These are phyloP conservation scores for Stagonosporopsis rhizophila DNA, from an alignment of 2,329 filamentous ascomycete species.

Conservation along the genomic window DNA sequence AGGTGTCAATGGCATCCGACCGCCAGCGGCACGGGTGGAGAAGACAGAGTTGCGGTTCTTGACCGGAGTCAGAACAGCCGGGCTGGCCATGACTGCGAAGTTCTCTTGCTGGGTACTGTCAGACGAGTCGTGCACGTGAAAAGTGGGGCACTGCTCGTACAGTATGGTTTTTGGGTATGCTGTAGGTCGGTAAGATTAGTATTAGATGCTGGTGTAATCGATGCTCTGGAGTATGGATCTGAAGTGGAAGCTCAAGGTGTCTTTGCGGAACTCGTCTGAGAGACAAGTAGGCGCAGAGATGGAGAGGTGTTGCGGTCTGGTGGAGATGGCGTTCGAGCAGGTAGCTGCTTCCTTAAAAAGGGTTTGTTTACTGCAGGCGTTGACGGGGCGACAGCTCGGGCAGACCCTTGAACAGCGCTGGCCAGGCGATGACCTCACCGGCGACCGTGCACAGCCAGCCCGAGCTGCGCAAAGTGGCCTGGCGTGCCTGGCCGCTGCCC, in stretches of 20 bases:
- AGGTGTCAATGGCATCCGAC: slow-evolving; percentile 91
- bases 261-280: slow-evolving; percentile 27
- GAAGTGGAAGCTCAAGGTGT: slow-evolving; percentile 23
- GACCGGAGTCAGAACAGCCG: slow-evolving; percentile 84
- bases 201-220: slow-evolving; percentile 49
- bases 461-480: slow-evolving; percentile 13
- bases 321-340: slow-evolving; percentile 33
- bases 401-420: slow-evolving; percentile 21
- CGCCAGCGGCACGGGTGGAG: slow-evolving; percentile 89
- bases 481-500: neutral
- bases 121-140: slow-evolving; percentile 23
- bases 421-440: slow-evolving; percentile 41
- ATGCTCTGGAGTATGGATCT: slow-evolving; percentile 51
- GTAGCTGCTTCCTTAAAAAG: slow-evolving; percentile 41
- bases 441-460: slow-evolving; percentile 15
- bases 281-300: slow-evolving; percentile 24
- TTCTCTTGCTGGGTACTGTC: slow-evolving; percentile 31
- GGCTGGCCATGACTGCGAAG: slow-evolving; percentile 74
- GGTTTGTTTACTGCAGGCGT: slow-evolving; percentile 45
- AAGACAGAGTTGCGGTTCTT: slow-evolving; percentile 96
- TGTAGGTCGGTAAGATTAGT: slow-evolving; percentile 46
- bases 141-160: slow-evolving; percentile 29
- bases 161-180: slow-evolving; percentile 35
- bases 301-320: slow-evolving; percentile 28
- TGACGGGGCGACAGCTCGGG: slow-evolving; percentile 37